Conservation (phyloP, 441 rosid species). For the Euphorbia celastroides region DNA sequence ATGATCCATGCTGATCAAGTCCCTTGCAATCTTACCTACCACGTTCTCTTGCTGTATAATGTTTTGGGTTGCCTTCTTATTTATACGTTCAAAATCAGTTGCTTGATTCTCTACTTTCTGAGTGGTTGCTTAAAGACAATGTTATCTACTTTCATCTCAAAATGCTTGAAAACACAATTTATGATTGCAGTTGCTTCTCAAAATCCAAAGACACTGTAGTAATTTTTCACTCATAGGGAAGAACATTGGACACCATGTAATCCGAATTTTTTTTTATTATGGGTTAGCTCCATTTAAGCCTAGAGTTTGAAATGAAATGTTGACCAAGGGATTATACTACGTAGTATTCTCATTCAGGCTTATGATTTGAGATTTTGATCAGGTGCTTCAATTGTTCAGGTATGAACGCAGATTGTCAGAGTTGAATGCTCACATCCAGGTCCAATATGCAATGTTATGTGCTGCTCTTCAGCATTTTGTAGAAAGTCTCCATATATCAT, state of each 20-base stretch:
- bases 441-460: conserved; percentile 15
- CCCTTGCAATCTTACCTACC: background rate
- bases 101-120: background rate
- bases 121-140: too few relatives aligned
- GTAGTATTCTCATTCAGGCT: background rate
- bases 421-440: conserved; percentile 72
- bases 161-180: background rate
- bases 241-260: background rate
- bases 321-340: background rate
- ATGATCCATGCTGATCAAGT: background rate
- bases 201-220: background rate
- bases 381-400: conserved; percentile 36
- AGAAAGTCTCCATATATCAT: background rate
- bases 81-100: background rate
- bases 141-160: background rate
- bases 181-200: background rate
- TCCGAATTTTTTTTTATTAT: background rate
- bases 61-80: background rate
- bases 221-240: background rate
- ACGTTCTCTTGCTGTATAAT: background rate
- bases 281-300: background rate
- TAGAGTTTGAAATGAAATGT: background rate
- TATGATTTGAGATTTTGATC: conserved; percentile 7
- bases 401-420: conserved; percentile 71
- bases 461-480: conserved; percentile 1